Conservation (phyloP, 345 rosid genomes). For the Linum usitatissimum region DNA sequence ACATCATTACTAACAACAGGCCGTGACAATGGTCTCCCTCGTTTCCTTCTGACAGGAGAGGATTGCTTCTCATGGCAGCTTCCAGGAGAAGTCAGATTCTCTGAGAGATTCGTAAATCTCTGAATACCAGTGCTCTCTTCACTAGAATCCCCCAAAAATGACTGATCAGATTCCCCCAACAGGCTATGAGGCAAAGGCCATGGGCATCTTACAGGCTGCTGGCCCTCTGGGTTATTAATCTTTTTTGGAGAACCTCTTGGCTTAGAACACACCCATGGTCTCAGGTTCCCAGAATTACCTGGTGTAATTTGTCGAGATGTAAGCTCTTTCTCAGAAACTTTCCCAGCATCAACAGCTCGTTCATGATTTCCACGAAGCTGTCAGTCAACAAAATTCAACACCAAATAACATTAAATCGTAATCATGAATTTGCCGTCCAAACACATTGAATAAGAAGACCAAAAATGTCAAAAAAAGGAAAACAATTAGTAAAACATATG, state of each 20-base stretch:
- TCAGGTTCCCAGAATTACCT: conserved; percentile 44
- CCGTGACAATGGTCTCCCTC: conserved; percentile 23
- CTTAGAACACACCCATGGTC: conserved; percentile 55
- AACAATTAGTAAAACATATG: too few species aligned
- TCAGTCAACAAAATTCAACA: conserved; percentile 10
- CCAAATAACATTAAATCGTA: too few species aligned
- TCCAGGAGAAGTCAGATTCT: conserved; percentile 24
- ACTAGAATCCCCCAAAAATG: conserved; percentile 28
- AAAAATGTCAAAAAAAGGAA: too few species aligned
- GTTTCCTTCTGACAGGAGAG: conserved; percentile 31
- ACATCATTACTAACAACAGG: conserved; percentile 14
- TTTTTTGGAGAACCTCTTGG: conserved; percentile 44
- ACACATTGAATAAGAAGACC: too few species aligned
- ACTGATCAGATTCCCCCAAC: conserved; percentile 35
- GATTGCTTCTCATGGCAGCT: conserved; percentile 18
- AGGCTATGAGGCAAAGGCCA: conserved; percentile 37
- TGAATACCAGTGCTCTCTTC: conserved; percentile 26
- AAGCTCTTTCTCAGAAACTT: conserved; percentile 21
- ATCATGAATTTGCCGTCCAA: neutral
- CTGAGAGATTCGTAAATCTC: conserved; percentile 26
- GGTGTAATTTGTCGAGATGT: conserved; percentile 24
- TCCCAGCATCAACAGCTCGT: conserved; percentile 28
- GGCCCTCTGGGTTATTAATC: conserved; percentile 25
- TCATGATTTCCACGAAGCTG: conserved; percentile 36
- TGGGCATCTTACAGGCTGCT: conserved; percentile 28